Evolutionary conservation across 208 protist species (phyloP).

Genomic region (Trypanosoma cruzi): DNA sequence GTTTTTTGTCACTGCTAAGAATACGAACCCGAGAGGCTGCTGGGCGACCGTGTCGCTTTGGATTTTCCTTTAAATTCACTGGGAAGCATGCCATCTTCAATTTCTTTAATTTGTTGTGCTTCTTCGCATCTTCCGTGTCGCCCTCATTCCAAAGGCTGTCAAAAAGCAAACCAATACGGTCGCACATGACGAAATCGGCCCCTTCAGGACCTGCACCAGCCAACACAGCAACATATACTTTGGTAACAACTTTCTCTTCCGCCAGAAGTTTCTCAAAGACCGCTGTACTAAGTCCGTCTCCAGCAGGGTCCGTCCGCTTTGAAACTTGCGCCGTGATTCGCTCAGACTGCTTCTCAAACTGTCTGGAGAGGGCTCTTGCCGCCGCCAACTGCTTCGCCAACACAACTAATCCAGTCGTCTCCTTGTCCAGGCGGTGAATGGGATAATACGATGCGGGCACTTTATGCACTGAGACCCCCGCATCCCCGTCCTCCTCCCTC

Average conservation of each 20-base stretch:
- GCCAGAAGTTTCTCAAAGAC: constrained; percentile 38
- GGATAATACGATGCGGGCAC: constrained; percentile 13
- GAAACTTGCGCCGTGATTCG: constrained; percentile 17
- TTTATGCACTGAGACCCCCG: not conserved
- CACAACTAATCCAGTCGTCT: constrained; percentile 84
- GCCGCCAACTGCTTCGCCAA: constrained; percentile 39
- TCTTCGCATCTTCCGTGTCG: not conserved
- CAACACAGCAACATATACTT: constrained; percentile 70
- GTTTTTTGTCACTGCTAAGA: constrained; percentile 26
- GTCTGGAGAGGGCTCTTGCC: constrained; percentile 36
- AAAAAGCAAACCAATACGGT: constrained; percentile 51
- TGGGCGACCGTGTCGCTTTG: constrained; percentile 13
- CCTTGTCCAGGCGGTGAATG: constrained; percentile 89
- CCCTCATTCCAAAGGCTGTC: constrained; percentile 35
- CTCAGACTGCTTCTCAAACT: constrained; percentile 61
- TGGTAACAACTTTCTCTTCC: constrained; percentile 40
- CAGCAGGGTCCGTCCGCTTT: not conserved
- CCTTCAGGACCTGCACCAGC: constrained; percentile 33
- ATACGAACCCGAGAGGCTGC: constrained; percentile 61
- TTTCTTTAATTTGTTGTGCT: constrained; percentile 65
- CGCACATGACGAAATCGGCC: constrained; percentile 44
- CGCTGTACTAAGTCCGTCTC: not conserved
- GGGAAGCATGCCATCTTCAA: constrained; percentile 80
- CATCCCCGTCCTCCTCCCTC: not conserved
- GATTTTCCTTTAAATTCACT: not conserved